Evolutionary conservation across 2,329 filamentous ascomycete genomes (phyloP).

Genomic region (Pseudogymnoascus pannorum): DNA sequence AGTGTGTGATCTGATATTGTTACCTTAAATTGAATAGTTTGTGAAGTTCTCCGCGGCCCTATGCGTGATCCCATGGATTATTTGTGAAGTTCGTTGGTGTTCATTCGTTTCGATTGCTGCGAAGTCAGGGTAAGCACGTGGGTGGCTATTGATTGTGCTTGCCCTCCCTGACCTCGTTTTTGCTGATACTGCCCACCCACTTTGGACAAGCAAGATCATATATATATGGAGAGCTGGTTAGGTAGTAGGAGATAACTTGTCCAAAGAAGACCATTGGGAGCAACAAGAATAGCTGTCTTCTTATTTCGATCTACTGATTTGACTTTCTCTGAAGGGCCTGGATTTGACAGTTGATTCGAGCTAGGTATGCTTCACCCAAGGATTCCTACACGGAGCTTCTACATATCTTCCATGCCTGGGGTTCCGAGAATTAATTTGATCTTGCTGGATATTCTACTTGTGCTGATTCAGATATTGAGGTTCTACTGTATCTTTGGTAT

Average conservation of each 20-base stretch:
- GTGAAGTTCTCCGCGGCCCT: not conserved
- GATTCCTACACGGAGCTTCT: not conserved
- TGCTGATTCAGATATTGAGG: not conserved
- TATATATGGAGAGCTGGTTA: not conserved
- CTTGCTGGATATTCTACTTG: not conserved
- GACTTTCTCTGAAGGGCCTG: not conserved
- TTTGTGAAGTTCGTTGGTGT: not conserved
- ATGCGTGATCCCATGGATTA: not conserved
- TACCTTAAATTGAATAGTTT: constrained; percentile 7
- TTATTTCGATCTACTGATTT: not conserved
- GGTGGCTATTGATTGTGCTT: not conserved
- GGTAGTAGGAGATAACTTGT: not conserved
- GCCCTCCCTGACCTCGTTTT: not conserved
- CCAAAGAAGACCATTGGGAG: not conserved
- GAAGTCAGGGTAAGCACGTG: not conserved
- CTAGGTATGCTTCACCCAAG: not conserved
- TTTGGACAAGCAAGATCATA: not conserved
- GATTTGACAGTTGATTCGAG: not conserved
- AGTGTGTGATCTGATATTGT: constrained; percentile 8
- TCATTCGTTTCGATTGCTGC: not conserved
- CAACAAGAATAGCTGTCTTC: not conserved
- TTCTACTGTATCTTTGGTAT: not conserved
- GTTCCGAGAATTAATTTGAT: not conserved
- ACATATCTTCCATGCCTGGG: not conserved
- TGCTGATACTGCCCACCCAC: not conserved